These are phyloP conservation scores for Phaffia rhodozyma DNA, from an alignment of 1,284 basidiomycete species.

Conservation along the genomic window DNA sequence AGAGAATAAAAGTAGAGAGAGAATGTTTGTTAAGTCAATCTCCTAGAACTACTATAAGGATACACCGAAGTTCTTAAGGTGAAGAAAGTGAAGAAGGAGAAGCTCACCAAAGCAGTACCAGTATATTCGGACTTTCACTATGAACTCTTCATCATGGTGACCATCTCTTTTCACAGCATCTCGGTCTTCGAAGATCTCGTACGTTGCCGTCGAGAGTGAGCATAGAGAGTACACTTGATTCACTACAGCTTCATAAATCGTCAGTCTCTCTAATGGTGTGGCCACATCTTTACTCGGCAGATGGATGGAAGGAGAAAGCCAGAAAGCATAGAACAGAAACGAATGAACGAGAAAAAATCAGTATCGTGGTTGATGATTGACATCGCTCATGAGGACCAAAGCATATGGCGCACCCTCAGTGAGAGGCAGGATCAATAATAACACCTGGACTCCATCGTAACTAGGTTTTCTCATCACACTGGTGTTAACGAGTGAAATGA, in stretches of 20 bases:
- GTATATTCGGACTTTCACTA: constrained; percentile 61
- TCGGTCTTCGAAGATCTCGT: constrained; percentile 40
- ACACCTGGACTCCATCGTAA: constrained; percentile 68
- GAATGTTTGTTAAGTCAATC: no score
- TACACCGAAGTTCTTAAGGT: background rate
- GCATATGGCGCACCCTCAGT: constrained; percentile 52
- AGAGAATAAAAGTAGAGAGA: constrained; percentile 10
- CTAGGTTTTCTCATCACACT: constrained; percentile 65
- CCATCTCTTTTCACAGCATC: constrained; percentile 45
- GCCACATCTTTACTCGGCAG: constrained; percentile 37
- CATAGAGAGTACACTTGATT: constrained; percentile 61
- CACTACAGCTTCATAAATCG: constrained; percentile 51
- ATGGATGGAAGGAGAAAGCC: no score
- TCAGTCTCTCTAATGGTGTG: constrained; percentile 43
- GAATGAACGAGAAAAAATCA: constrained; percentile 10
- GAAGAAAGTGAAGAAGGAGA: background rate
- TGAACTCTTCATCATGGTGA: constrained; percentile 33
- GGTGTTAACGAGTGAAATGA: constrained; percentile 28
- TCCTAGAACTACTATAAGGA: no score
- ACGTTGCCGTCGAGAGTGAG: constrained; percentile 38
- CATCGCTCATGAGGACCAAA: background rate
- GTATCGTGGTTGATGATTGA: background rate
- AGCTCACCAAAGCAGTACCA: constrained; percentile 45
- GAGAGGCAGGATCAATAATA: constrained; percentile 64
- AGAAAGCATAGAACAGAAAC: no score